These are phyloP conservation scores for Chaetothyriales sp. DNA, from an alignment of 2,329 filamentous ascomycete species.

Conservation along the genomic window DNA sequence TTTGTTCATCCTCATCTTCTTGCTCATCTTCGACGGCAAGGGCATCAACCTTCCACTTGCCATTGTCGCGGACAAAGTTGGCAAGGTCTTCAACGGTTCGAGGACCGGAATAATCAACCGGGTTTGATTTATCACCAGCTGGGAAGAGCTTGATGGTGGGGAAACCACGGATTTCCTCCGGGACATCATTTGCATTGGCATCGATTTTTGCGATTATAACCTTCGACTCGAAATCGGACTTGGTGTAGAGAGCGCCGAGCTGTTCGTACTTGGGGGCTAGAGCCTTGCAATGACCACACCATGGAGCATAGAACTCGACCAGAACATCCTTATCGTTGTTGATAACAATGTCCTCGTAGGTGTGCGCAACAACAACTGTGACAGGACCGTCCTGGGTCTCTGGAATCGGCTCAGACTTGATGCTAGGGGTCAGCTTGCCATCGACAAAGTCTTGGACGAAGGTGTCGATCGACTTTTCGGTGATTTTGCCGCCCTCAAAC, in stretches of 20 bases:
- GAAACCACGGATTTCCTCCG: constrained; percentile 93
- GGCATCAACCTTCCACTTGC: constrained; percentile 68
- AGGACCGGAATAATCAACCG: constrained; percentile 73
- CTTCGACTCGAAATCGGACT: constrained; percentile 38
- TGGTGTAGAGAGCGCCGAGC: constrained; percentile 41
- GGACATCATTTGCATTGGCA: constrained; percentile 88
- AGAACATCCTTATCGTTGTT: constrained; percentile 94
- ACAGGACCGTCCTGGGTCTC: constrained; percentile 86
- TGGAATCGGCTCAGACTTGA: constrained; percentile 96
- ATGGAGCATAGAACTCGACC: constrained; percentile 93
- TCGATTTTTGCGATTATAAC: constrained; percentile 77
- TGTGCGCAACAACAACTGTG: constrained; percentile 78
- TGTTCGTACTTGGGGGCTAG: constrained; percentile 54
- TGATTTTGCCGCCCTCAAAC: constrained; percentile 68
- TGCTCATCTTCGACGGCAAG: constrained; percentile 44
- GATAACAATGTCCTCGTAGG: constrained; percentile 79
- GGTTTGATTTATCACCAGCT: constrained; percentile 70
- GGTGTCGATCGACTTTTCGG: constrained; percentile 53
- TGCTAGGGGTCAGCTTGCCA: constrained; percentile 84
- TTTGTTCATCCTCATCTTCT: constrained; percentile 35
- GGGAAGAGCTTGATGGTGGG: constrained; percentile 98
- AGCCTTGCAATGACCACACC: constrained; percentile 57
- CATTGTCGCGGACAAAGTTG: constrained; percentile 86
- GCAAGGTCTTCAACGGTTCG: constrained; percentile 85
- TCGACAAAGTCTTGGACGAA: constrained; percentile 76